These are phyloP conservation scores for Aspergillus arachidicola DNA, from an alignment of 2,329 filamentous ascomycete species.

Conservation along the genomic window DNA sequence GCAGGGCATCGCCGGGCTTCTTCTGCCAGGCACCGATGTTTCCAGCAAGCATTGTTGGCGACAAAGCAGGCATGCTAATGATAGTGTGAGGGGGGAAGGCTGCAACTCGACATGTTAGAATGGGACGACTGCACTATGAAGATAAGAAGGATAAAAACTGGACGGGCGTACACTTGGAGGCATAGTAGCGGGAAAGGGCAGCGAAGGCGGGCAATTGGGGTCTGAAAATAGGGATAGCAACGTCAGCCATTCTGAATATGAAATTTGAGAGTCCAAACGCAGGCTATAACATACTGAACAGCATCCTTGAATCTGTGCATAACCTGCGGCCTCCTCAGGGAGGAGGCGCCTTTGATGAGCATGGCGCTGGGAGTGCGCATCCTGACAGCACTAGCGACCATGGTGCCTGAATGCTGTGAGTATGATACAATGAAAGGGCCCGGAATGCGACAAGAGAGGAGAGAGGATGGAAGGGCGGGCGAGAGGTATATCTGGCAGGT, in stretches of 20 bases:
- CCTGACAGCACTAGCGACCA: constrained; percentile 56
- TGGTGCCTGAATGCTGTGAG: constrained; percentile 45
- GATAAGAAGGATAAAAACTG: neutral
- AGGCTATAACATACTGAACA: constrained; percentile 39
- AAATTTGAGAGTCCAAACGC: neutral
- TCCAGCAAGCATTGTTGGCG: constrained; percentile 94
- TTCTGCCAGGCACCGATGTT: constrained; percentile 99
- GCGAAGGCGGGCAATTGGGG: constrained; percentile 56
- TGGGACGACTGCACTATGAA: constrained; percentile 1
- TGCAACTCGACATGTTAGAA: constrained; percentile 46
- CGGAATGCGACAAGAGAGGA: constrained; percentile 25
- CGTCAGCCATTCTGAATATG: constrained; percentile 22
- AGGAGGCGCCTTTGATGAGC: constrained; percentile 43
- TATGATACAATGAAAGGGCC: constrained; percentile 26
- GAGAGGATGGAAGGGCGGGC: constrained; percentile 21
- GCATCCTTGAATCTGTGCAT: constrained; percentile 47
- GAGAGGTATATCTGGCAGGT: constrained; percentile 25
- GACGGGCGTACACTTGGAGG: constrained; percentile 63
- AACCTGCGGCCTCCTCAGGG: constrained; percentile 50
- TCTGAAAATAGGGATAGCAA: constrained; percentile 26
- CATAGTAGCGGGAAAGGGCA: constrained; percentile 67
- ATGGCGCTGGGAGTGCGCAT: constrained; percentile 49
- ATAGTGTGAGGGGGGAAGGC: constrained; percentile 94
- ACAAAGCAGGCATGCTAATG: constrained; percentile 97
- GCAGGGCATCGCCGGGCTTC: constrained; percentile 84